These are phyloP conservation scores for Scutellaria baicalensis DNA, from an alignment of 257 asterid species.

Conservation along the genomic window DNA sequence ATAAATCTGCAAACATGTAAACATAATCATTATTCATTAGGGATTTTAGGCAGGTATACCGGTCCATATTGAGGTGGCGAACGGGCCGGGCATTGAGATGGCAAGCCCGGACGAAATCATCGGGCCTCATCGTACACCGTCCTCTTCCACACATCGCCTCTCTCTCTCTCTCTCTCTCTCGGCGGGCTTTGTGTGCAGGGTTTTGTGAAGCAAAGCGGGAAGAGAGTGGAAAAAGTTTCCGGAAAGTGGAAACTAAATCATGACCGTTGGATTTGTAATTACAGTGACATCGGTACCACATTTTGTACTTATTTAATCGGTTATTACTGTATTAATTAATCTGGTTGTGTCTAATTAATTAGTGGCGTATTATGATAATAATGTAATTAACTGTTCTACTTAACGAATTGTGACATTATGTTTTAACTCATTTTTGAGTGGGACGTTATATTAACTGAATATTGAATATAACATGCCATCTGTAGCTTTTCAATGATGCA, in stretches of 20 bases:
- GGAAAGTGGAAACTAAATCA: neutral
- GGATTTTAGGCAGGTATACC: conserved; percentile 27
- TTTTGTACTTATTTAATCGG: no score
- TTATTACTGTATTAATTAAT: no score
- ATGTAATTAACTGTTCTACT: no score
- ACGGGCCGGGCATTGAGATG: conserved; percentile 53
- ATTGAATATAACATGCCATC: no score
- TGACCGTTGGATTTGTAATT: conserved; percentile 8
- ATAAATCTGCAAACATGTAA: neutral
- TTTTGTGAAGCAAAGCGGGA: conserved; percentile 25
- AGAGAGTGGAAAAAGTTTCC: neutral
- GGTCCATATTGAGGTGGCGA: conserved; percentile 64
- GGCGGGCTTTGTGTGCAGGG: conserved; percentile 18
- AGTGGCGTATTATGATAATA: no score
- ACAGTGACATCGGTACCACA: no score
- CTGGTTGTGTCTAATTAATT: no score
- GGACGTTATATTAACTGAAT: no score
- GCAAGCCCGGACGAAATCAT: conserved; percentile 58
- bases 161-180: neutral
- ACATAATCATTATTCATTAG: neutral
- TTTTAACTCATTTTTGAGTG: no score
- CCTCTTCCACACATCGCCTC: conserved; percentile 79
- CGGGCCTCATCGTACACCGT: conserved; percentile 71
- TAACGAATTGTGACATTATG: no score
- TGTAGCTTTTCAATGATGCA: no score